These are phyloP conservation scores for Candida tropicalis DNA, from an alignment of 1,139 yeast genomes.

Conservation along the genomic window DNA sequence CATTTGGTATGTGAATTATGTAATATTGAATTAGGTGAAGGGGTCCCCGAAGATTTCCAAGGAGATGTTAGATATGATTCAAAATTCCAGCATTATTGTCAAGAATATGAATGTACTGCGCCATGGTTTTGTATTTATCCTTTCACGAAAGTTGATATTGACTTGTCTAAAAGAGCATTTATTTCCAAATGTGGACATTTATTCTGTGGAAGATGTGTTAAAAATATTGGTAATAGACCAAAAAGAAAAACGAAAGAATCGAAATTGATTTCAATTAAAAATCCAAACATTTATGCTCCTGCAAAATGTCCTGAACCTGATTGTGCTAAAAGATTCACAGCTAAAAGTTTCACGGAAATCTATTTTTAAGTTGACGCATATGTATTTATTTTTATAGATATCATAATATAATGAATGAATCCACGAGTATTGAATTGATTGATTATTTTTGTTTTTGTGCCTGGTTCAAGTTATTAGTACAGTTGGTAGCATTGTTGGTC, in stretches of 20 bases:
- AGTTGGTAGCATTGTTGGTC: no score
- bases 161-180: constrained; percentile 68
- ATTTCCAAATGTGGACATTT: constrained; percentile 81
- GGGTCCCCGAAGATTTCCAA: constrained; percentile 58
- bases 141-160: constrained; percentile 57
- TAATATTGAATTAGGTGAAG: constrained; percentile 69
- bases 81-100: constrained; percentile 28
- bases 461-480: no score
- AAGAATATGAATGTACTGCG: constrained; percentile 46
- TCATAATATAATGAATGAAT: no score
- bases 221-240: constrained; percentile 51
- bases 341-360: constrained; percentile 42
- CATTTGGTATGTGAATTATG: constrained; percentile 67
- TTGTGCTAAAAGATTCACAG: constrained; percentile 41
- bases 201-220: constrained; percentile 84
- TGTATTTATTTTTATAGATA: no score
- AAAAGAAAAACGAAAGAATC: constrained; percentile 19
- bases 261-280: constrained; percentile 33
- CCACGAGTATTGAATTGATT: no score
- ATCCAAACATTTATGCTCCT: constrained; percentile 54
- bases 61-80: constrained; percentile 33
- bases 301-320: constrained; percentile 44
- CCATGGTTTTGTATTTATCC: constrained; percentile 63
- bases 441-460: no score
- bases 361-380: constrained; percentile 30